Evolutionary conservation across 192 early-diverging fungal genomes (phyloP).

Genomic region (Chytriomyces hyalinus): DNA sequence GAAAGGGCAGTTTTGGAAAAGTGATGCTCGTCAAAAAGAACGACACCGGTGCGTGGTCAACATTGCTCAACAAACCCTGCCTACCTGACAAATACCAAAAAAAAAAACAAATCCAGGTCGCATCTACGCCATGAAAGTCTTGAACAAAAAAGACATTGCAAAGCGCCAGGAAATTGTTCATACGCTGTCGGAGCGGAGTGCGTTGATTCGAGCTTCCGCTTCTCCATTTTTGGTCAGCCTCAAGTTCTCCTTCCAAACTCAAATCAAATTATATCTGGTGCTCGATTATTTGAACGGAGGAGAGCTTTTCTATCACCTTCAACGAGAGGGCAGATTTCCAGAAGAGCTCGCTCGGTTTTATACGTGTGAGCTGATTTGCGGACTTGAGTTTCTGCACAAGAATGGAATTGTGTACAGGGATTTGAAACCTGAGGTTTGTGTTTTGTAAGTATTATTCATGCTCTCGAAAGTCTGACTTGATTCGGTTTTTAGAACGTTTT

Average conservation of each 20-base stretch:
- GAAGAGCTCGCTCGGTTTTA: slow-evolving; percentile 75
- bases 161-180: slow-evolving; percentile 91
- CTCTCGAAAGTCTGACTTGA: background rate
- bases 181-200: slow-evolving; percentile 90
- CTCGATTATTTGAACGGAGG: slow-evolving; percentile 96
- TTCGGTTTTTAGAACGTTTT: slow-evolving; percentile 49
- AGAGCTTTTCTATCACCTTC: slow-evolving; percentile 82
- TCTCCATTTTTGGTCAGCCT: slow-evolving; percentile 70
- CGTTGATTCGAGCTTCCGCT: slow-evolving; percentile 80
- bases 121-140: slow-evolving; percentile 98
- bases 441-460: background rate
- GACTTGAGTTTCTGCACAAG: slow-evolving; percentile 90
- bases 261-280: slow-evolving; percentile 94
- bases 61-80: too few species aligned
- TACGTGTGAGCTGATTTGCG: slow-evolving; percentile 87
- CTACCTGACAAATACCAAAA: background rate
- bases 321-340: slow-evolving; percentile 65
- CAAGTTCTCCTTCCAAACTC: slow-evolving; percentile 74
- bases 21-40: slow-evolving; percentile 79
- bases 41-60: slow-evolving; percentile 59
- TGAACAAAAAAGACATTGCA: slow-evolving; percentile 92
- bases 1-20: slow-evolving; percentile 80
- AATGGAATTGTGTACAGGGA: slow-evolving; percentile 83
- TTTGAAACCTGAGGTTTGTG: slow-evolving; percentile 24
- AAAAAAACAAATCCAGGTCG: slow-evolving; percentile 62